Evolutionary conservation across 2,329 filamentous ascomycete species (phyloP), one percentile per base, ranked within the genome.

Genomic region (Grosmannia clavigera): DNA sequence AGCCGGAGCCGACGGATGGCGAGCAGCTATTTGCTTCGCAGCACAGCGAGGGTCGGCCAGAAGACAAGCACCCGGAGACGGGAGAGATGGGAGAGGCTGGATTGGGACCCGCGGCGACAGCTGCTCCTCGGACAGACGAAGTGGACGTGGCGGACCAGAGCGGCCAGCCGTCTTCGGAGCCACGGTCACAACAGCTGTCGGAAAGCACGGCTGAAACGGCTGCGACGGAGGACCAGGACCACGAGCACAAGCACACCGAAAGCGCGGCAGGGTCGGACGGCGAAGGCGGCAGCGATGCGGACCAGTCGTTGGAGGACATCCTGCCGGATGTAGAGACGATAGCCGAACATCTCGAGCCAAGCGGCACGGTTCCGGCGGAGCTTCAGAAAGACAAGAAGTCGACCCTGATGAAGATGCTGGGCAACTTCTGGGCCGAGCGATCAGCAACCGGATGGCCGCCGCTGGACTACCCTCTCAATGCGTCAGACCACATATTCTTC

Each of bases 351-450:
- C 77, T 85, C 63, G 86, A 84, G 65, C 79, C 79, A 4, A 82
- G 75, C 66, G 76, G 77, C 1, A 83, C 85, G 58, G 79, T 84
- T 29, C 79, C 81, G 0, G 73, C 88, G 11, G 90, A 95, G 66
- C 79, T 99, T 14, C 90, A 91, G 1, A 96, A 90, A 68, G 90
- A 97, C 68, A 90, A 96, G 69, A 94, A 92, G 71, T 92, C 85
- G 61, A 96, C 91, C 54, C 77, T 97, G 65, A 87, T 99, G 83
- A 96, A 95, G 70, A 91, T 96, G 76, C 79, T 99, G 54, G 94
- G 91, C 19, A 96, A 92, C 68, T 99, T 99, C 72, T 99, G 94
- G 94, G 95, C 94, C 2, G 95, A 99, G 73, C 84, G 94, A 58
- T 97, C 94, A 55, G 90, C 95, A 29, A 96, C 91, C 71, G 92